phyloP scores from a whole-genome alignment of 2,329 filamentous ascomycete genomes.

The Monilinia fructigena region DNA sequence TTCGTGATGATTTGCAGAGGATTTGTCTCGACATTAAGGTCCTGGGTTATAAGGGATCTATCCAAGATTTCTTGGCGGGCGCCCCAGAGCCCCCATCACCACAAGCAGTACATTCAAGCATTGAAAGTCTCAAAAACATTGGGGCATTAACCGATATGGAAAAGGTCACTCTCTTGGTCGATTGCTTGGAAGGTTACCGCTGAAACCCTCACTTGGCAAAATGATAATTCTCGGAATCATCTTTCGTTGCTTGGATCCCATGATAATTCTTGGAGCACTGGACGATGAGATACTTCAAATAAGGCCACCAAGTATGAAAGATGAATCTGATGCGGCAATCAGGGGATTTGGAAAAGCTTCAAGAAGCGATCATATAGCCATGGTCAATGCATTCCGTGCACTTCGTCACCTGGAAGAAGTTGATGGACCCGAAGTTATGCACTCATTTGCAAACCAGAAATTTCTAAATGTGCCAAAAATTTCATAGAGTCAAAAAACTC shows the following conservation, averaged over 20 bases:
- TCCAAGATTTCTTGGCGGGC: conserved; percentile 74
- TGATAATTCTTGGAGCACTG: conserved; percentile 82
- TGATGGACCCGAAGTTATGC: neutral
- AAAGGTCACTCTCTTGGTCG: conserved; percentile 72
- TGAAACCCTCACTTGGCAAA: conserved; percentile 86
- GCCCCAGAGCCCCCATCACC: conserved; percentile 84
- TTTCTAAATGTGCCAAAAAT: conserved; percentile 33
- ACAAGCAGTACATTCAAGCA: conserved; percentile 77
- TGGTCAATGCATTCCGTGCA: conserved; percentile 46
- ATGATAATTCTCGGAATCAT: conserved; percentile 87
- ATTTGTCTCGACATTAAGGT: conserved; percentile 90
- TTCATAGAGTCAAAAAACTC: neutral
- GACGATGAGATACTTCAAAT: conserved; percentile 84
- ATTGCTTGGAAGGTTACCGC: conserved; percentile 81
- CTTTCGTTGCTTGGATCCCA: conserved; percentile 86
- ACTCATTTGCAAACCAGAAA: conserved; percentile 28
- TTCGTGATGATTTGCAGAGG: conserved; percentile 85
- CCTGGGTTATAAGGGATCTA: conserved; percentile 79
- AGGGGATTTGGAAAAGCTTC: conserved; percentile 61
- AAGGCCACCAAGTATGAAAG: conserved; percentile 71
- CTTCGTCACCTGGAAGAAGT: conserved; percentile 39
- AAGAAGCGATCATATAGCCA: conserved; percentile 48
- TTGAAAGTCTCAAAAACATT: conserved; percentile 74
- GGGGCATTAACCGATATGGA: conserved; percentile 80
- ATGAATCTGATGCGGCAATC: conserved; percentile 69